Evolutionary conservation across 768 basidiomycete genomes (phyloP), one percentile per base, ranked within the genome.

Genomic region (Mycena maculata): DNA sequence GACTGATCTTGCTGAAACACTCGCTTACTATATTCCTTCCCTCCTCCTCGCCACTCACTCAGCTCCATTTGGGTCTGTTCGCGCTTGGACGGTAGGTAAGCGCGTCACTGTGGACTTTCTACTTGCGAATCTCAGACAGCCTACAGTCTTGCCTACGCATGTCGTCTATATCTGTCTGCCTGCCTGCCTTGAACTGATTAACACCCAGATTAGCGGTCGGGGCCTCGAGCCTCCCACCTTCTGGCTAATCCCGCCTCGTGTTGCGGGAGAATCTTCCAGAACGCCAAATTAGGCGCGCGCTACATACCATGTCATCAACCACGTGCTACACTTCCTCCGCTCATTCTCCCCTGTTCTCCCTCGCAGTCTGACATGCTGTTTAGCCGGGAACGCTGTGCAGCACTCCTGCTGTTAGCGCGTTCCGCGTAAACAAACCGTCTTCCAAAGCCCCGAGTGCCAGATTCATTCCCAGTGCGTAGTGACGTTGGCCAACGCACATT

Each of bases 131-230:
- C 55, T 54, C 36, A 30, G 36, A 41, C 60, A 53, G 16, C 48
- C 31, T 50, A 20, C 52, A 44, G 28, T 41, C 39, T 16, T 45
- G 30, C 22, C 44, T 54, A 25, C 42, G 62, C 62, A 33, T 56
- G 62, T 44, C 27, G 27, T 56, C 62, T 50, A 64, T 57, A 56
- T 63, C 61, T 38, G 62, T 53, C 60, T 10, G 33, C 59, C 36
- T 41, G 25, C 48, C 33, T 49, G 28, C 39, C 39, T 10, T 39
- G 12, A 44, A 48, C 45, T 62, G 62, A 49, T 63, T 2, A 56
- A 49, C 63, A 15, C 61, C 47, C 55, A 41, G 63, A 64, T 57
- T 64, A 58, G 55, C 53, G n/a, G n/a, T n/a, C n/a, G n/a, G n/a
- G n/a, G n/a, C n/a, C n/a, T n/a, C n/a, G n/a, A n/a, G n/a, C n/a